These are phyloP conservation scores for Boletus rubropictus DNA, from an alignment of 768 basidiomycete genomes.

Conservation along the genomic window DNA sequence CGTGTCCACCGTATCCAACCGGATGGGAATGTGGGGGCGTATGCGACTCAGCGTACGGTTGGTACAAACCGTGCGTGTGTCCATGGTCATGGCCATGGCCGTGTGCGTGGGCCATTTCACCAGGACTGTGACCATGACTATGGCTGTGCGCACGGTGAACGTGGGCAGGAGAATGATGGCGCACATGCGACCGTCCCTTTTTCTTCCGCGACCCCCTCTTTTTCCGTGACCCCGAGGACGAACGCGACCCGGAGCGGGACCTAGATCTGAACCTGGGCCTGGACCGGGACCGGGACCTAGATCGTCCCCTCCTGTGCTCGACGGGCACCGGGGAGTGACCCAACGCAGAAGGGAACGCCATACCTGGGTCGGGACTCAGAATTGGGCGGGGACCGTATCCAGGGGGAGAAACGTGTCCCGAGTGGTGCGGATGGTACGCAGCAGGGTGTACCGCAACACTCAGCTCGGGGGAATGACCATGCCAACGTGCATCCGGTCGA, in stretches of 20 bases:
- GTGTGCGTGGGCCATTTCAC: not conserved
- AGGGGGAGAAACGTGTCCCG: not conserved
- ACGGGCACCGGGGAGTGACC: not conserved
- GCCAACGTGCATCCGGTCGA: not conserved
- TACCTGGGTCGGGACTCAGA: not conserved
- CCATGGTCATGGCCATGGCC: not conserved
- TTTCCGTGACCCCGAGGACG: slow-evolving; percentile 1
- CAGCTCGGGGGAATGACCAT: not conserved
- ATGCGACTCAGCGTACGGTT: not conserved
- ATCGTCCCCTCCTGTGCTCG: not conserved
- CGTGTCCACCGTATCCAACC: not conserved
- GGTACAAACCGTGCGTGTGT: not conserved
- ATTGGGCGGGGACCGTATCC: not conserved
- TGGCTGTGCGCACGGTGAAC: not conserved
- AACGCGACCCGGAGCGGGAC: slow-evolving; percentile 5
- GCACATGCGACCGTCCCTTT: not conserved
- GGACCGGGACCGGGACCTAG: not conserved
- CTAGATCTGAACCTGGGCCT: not conserved
- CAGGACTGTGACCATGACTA: not conserved
- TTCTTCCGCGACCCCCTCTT: not conserved
- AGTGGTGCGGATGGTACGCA: not conserved
- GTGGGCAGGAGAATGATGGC: not conserved
- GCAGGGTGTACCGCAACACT: too few species aligned
- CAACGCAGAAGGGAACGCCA: not conserved
- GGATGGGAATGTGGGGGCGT: slow-evolving; percentile 4